Conservation (phyloP, 2,329 filamentous ascomycete species). For the Xylaria sp. region DNA sequence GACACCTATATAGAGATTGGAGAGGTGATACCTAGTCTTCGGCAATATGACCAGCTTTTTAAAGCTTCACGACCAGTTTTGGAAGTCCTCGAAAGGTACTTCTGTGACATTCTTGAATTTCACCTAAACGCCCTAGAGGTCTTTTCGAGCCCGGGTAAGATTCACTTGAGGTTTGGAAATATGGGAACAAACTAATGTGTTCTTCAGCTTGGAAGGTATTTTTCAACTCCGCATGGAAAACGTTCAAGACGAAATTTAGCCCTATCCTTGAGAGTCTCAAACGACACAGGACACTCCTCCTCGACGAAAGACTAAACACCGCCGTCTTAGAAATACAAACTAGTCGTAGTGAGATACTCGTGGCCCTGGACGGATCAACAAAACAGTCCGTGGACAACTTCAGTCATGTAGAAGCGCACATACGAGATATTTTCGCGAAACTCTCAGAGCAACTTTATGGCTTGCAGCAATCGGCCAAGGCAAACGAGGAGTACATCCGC, state of each 20-base stretch:
- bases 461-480: not conserved
- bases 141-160: conserved; percentile 28
- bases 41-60: conserved; percentile 30
- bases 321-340: not conserved
- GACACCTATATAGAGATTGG: conserved; percentile 33
- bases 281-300: conserved; percentile 27
- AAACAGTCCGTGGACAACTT: not conserved
- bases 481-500: not conserved
- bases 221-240: conserved; percentile 28
- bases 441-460: conserved; percentile 9
- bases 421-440: conserved; percentile 3
- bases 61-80: conserved; percentile 11
- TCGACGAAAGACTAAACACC: conserved; percentile 25
- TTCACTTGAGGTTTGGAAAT: not conserved
- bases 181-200: not conserved
- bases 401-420: not conserved
- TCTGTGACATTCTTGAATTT: conserved; percentile 34
- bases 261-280: conserved; percentile 32
- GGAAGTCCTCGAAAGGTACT: conserved; percentile 30
- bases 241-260: conserved; percentile 27
- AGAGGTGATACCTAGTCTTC: conserved; percentile 30
- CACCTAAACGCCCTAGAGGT: conserved; percentile 29
- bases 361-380: not conserved
- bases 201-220: conserved; percentile 22
- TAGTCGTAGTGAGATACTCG: not conserved